Base-by-base conservation (phyloP, 805 yeast species). In the Phaffomyces opuntiae region DNA sequence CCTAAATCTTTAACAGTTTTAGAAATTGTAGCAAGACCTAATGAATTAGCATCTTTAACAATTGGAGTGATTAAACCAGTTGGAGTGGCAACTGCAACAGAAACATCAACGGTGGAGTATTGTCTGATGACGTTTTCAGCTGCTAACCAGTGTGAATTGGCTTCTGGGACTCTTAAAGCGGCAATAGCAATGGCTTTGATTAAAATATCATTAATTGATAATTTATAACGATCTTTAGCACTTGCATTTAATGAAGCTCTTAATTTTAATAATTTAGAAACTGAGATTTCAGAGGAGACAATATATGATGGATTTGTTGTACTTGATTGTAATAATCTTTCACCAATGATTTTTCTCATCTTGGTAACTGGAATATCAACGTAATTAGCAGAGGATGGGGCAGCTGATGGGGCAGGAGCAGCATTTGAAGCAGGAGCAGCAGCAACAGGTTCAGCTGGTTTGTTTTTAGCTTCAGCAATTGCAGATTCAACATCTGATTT, bases 81-180 rank as follows among this genome's bases (percentile, higher is more conserved):
- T 66, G 98, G 97, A 17, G 99, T 93, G 50, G 99, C 93, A 53
- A 93, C 99, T 36, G 99, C 99, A 50, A 47, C 97, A 24, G 98
- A 89, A 47, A 93, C 95, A 63, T 93, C 99, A 46, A 91, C 98
- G 60, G 80, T 83, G 61, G 75, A 73, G 78, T 80, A 93, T 72
- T 86, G 90, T 74, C 99, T 87, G 56, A 93, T 87, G 60, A 91
- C 83, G 54, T 89, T 88, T 72, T 93, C 84, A 36, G 76, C 69
- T 65, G 83, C 95, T 60, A 93, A 77, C 93, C 96, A 93, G 65
- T 90, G 86, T 24, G 96, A 79, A 75, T 93, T 93, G 54, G 82
- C 96, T 55, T 83, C 89, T 51, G 99, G 99, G 45, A 90, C 96
- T 70, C 91, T 81, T 68, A 75, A 74, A 48, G 86, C 78, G 45